Evolutionary conservation across 2,329 filamentous ascomycete species (phyloP).

Genomic region (Aspergillus cejpii): DNA sequence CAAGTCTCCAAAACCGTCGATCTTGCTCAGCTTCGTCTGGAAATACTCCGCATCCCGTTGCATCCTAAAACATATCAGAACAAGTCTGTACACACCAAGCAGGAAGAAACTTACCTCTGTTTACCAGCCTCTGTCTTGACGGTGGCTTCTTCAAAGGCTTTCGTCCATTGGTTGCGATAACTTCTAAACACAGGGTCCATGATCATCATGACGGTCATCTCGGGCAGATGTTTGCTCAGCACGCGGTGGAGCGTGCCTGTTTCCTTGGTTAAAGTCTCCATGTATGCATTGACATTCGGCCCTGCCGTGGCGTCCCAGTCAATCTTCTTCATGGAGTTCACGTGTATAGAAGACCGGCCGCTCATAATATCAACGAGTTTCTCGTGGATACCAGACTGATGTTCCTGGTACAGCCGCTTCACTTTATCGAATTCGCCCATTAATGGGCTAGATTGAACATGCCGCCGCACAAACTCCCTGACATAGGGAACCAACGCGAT

Average conservation of each 20-base stretch:
- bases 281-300: constrained; percentile 58
- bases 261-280: constrained; percentile 82
- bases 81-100: background rate
- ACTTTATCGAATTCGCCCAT: constrained; percentile 87
- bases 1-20: constrained; percentile 71
- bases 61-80: constrained; percentile 51
- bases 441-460: constrained; percentile 51
- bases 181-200: constrained; percentile 78
- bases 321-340: constrained; percentile 65
- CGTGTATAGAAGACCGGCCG: constrained; percentile 64
- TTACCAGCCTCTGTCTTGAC: constrained; percentile 62
- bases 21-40: constrained; percentile 61
- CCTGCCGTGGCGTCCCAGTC: constrained; percentile 60
- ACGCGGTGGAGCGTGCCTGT: constrained; percentile 79
- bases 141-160: constrained; percentile 59
- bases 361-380: constrained; percentile 93
- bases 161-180: constrained; percentile 72
- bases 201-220: constrained; percentile 69
- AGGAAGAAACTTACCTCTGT: constrained; percentile 54
- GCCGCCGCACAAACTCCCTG: constrained; percentile 81
- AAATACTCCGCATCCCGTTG: constrained; percentile 69
- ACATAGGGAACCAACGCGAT: constrained; percentile 82
- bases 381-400: constrained; percentile 83
- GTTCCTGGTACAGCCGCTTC: constrained; percentile 74
- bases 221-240: constrained; percentile 71